Percentiles rank a stretch among this genome's conserved stretches.
phyloP scores from a whole-genome alignment of 148 eudicot genomes.

The Silene latifolia region DNA sequence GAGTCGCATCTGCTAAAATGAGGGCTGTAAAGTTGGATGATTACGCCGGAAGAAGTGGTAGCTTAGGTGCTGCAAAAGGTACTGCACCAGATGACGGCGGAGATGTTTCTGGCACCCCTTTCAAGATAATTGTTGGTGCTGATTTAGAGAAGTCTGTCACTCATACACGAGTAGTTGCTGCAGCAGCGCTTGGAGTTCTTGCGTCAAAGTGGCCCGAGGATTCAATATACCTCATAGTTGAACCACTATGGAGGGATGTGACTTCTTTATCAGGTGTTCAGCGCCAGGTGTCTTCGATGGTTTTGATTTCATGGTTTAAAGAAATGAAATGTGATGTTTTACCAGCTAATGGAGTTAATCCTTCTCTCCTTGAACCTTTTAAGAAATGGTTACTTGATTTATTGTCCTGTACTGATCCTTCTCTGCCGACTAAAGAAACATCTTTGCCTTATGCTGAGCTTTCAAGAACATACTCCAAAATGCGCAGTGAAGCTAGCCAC shows the following conservation, averaged over 20 bases:
- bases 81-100: constrained; percentile 45
- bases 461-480: constrained; percentile 85
- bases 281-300: constrained; percentile 95
- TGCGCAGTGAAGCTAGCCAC: constrained; percentile 88
- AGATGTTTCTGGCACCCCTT: constrained; percentile 45
- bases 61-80: constrained; percentile 40
- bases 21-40: constrained; percentile 69
- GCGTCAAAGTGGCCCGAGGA: constrained; percentile 72
- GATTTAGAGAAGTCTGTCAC: constrained; percentile 87
- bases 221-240: constrained; percentile 49
- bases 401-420: constrained; percentile 83
- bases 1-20: constrained; percentile 80
- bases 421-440: constrained; percentile 84
- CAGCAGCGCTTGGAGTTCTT: constrained; percentile 82
- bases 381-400: constrained; percentile 74
- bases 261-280: constrained; percentile 83
- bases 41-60: constrained; percentile 32
- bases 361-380: constrained; percentile 48
- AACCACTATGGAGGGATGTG: constrained; percentile 79
- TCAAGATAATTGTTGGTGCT: constrained; percentile 83
- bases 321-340: constrained; percentile 47
- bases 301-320: constrained; percentile 91
- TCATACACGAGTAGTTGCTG: constrained; percentile 75
- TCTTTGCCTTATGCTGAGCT: constrained; percentile 82
- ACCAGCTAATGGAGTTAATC: constrained; percentile 31